Base-by-base conservation (phyloP, 2,329 filamentous ascomycete genomes). In the Boeremia exigua region DNA sequence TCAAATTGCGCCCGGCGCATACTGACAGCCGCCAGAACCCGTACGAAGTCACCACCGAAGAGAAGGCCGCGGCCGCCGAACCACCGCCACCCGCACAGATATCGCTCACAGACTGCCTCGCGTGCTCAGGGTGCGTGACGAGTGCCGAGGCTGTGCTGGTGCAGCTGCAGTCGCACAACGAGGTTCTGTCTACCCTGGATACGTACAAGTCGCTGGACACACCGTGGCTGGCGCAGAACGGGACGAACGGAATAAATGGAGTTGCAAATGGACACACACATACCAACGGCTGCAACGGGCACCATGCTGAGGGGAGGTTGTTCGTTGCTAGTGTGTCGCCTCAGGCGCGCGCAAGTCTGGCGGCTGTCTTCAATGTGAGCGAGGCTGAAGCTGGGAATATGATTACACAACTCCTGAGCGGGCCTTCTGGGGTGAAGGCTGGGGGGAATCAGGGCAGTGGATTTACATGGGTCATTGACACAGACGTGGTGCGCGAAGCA, bases 101-200 rank as follows among this genome's bases (percentile, higher is more conserved):
- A 67, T 97, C 93, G 44, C 85, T 99, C 58, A 98, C 95, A 6
- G 95, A 99, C 77, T 99, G 95, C 71, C 88, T 99, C 46, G 95
- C 95, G 48, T 99, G 95, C 77, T 97, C 95, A 9, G 95, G 95
- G 48, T 99, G 95, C 75, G 95, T 99, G 47, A 99, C 95, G 17
- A 96, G 93, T 6, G 95, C 95, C 42, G 95, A 99, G 79, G 95
- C 95, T 14, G 91, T 99, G n/a, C 86, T 99, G 37, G 92, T 99
- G 47, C 95, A 91, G 55, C 79, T 99, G 50, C 95, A 99, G 77
- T 96, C 91, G 64, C 95, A 99, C 76, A 86, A 88, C 33, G 95
- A 99, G 77, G 93, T 99, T 7, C 82, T 99, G 44, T 86, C 85
- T 56, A 89, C 90, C 5, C 84, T 99, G 29, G 92, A 97, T 72